phyloP scores from a whole-genome alignment of 768 basidiomycete genomes.

The Botryobasidium botryosum region DNA sequence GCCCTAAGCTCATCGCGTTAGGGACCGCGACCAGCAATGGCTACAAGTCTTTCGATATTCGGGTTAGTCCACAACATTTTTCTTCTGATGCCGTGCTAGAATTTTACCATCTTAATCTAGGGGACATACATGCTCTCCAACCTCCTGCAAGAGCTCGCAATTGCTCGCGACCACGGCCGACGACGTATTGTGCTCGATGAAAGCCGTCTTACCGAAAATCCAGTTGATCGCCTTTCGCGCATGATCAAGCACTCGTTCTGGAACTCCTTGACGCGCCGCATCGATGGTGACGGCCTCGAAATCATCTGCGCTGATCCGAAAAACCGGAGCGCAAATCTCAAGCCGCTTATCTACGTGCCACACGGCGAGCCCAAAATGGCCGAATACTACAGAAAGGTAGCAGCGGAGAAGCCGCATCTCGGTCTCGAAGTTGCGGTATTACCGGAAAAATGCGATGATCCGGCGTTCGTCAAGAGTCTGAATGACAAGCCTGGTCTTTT shows the following conservation, averaged over 20 bases:
- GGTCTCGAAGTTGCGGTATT: conserved; percentile 85
- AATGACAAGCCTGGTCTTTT: conserved; percentile 90
- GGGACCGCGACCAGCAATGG: conserved; percentile 97
- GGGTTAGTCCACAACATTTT: conserved; percentile 30
- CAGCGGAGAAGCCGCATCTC: conserved; percentile 81
- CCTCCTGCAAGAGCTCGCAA: conserved; percentile 92
- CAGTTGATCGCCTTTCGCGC: conserved; percentile 86
- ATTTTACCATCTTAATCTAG: too few species aligned
- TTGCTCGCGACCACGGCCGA: conserved; percentile 85
- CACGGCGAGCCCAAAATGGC: conserved; percentile 86
- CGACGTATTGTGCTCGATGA: conserved; percentile 99
- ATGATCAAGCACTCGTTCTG: conserved; percentile 99
- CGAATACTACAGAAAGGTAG: conserved; percentile 86
- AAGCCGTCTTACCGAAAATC: conserved; percentile 92
- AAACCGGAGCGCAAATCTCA: conserved; percentile 78
- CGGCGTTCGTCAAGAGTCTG: conserved; percentile 74
- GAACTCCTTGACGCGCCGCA: conserved; percentile 91
- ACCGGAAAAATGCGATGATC: conserved; percentile 74
- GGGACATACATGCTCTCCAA: conserved; percentile 99
- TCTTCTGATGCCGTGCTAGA: too few species aligned
- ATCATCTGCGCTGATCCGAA: conserved; percentile 97
- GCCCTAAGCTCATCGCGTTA: conserved; percentile 88
- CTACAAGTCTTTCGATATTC: conserved; percentile 93
- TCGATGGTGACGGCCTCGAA: conserved; percentile 93
- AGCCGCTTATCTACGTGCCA: conserved; percentile 90